phyloP scores from a whole-genome alignment of 768 basidiomycete species.

The Cystofilobasidium capitatum region DNA sequence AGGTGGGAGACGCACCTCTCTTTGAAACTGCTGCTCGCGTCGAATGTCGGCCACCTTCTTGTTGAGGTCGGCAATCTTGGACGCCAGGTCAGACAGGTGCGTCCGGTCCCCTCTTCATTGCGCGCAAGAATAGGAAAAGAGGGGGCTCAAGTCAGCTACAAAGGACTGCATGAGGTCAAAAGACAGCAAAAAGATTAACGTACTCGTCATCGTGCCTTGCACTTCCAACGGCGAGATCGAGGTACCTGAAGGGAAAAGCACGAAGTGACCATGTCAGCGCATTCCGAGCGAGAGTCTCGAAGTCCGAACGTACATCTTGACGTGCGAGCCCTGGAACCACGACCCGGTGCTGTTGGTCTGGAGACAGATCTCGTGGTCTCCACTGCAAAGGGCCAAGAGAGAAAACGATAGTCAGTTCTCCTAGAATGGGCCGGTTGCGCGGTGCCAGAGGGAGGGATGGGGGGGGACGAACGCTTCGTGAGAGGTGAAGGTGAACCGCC shows the following conservation, averaged over 20 bases:
- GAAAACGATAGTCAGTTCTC: background rate
- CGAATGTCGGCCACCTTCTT: constrained; percentile 84
- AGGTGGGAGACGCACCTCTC: constrained; percentile 47
- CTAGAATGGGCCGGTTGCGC: background rate
- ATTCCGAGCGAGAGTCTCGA: background rate
- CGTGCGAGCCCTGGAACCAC: constrained; percentile 69
- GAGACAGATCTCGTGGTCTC: constrained; percentile 94
- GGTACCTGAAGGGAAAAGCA: constrained; percentile 41
- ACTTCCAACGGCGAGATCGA: constrained; percentile 85
- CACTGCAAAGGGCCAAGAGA: constrained; percentile 35
- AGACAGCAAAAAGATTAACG: constrained; percentile 14
- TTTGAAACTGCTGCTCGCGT: constrained; percentile 93
- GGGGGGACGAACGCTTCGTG: constrained; percentile 55
- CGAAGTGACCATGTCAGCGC: background rate
- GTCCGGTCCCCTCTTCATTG: constrained; percentile 33
- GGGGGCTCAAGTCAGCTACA: background rate
- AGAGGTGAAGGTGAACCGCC: constrained; percentile 94
- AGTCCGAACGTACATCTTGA: constrained; percentile 54
- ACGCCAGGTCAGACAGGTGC: constrained; percentile 38
- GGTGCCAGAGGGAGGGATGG: background rate
- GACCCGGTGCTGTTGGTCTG: constrained; percentile 77
- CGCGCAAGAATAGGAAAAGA: background rate
- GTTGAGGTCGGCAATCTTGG: constrained; percentile 79
- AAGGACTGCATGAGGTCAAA: background rate
- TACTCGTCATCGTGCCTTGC: constrained; percentile 71